These are phyloP conservation scores for Sarcocystis neurona DNA, from an alignment of 169 alveolate species.

Conservation along the genomic window DNA sequence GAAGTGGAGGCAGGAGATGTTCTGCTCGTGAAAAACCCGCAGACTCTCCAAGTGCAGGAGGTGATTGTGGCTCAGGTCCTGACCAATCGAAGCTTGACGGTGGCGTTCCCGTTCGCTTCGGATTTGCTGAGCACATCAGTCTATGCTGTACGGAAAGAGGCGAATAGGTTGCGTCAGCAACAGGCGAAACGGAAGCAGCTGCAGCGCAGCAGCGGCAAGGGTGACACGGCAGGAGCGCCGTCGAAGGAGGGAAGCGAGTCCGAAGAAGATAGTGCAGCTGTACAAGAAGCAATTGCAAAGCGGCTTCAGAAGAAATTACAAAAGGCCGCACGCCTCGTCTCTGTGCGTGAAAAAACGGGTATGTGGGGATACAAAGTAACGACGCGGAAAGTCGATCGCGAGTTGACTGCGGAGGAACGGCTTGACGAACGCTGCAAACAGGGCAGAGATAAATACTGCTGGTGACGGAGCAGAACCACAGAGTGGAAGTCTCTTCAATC, in stretches of 20 bases:
- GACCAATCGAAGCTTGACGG: slow-evolving; percentile 66
- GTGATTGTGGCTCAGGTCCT: slow-evolving; percentile 42
- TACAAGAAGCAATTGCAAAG: slow-evolving; percentile 31
- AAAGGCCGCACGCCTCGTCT: slow-evolving; percentile 26
- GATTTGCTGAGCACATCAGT: slow-evolving; percentile 70
- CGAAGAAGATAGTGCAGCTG: not conserved
- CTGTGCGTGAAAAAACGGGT: slow-evolving; percentile 73
- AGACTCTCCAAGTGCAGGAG: slow-evolving; percentile 60
- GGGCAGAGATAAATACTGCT: slow-evolving; percentile 78
- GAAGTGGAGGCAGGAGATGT: slow-evolving; percentile 69
- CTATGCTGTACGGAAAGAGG: slow-evolving; percentile 38
- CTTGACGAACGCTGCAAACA: slow-evolving; percentile 72
- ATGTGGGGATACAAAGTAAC: slow-evolving; percentile 68
- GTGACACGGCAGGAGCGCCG: not conserved
- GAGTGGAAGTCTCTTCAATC: too few species aligned
- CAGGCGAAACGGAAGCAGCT: not conserved
- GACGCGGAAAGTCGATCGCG: slow-evolving; percentile 40
- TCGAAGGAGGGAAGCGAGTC: too few species aligned
- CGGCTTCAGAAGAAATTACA: slow-evolving; percentile 37
- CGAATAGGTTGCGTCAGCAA: not conserved
- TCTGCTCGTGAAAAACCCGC: slow-evolving; percentile 66
- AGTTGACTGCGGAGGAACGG: slow-evolving; percentile 73
- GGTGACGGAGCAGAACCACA: slow-evolving; percentile 54
- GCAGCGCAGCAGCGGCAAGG: not conserved
- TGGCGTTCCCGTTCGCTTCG: slow-evolving; percentile 59